Percentiles rank a stretch among this genome's conserved stretches.
These are phyloP conservation scores for Eucalyptus shirleyi DNA, from an alignment of 345 rosid species.

Conservation along the genomic window DNA sequence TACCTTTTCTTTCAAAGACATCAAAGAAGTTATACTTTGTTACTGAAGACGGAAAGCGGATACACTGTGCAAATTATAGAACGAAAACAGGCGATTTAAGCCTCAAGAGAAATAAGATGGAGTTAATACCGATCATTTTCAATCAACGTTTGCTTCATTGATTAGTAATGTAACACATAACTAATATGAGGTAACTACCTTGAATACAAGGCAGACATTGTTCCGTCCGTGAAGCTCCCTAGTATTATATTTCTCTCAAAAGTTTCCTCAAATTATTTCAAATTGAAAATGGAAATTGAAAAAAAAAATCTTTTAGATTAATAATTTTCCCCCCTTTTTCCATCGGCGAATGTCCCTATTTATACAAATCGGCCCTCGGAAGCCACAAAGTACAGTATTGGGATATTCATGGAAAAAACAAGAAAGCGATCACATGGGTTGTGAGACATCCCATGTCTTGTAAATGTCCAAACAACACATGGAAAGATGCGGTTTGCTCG, in stretches of 20 bases:
- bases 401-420: background rate
- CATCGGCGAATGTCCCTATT: background rate
- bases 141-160: background rate
- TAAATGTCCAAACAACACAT: background rate
- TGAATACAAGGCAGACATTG: background rate
- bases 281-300: background rate
- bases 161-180: background rate
- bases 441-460: background rate
- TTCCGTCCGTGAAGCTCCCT: background rate
- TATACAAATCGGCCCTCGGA: background rate
- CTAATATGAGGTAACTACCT: too few species aligned
- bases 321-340: background rate
- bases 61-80: background rate
- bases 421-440: background rate
- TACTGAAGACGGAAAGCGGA: rapidly evolving
- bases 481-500: background rate
- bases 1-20: background rate
- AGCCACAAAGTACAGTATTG: background rate
- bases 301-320: background rate
- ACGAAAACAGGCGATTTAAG: background rate
- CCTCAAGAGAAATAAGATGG: background rate
- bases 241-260: background rate
- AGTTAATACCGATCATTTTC: background rate
- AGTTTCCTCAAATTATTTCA: background rate
- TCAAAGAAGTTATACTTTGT: background rate